Conservation (phyloP, 1,139 yeast species). For the Kazachstania sp. region DNA sequence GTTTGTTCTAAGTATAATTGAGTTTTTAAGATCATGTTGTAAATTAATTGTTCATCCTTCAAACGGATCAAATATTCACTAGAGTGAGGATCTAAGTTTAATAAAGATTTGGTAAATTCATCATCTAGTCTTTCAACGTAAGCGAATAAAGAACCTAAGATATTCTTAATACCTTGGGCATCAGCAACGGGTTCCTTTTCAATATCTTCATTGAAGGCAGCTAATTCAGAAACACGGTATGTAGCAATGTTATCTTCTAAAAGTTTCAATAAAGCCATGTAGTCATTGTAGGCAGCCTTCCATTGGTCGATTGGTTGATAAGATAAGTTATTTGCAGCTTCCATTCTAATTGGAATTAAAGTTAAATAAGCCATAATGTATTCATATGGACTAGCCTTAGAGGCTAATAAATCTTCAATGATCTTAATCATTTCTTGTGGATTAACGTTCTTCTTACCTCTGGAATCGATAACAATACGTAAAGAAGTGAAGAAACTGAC, state of each 20-base stretch:
- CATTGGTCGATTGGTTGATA: constrained; percentile 79
- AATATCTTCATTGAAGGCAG: constrained; percentile 67
- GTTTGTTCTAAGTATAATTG: constrained; percentile 76
- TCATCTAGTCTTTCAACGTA: constrained; percentile 91
- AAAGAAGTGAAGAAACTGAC: constrained; percentile 59
- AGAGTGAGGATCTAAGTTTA: constrained; percentile 89
- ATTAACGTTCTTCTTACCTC: constrained; percentile 95
- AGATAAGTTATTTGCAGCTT: constrained; percentile 56
- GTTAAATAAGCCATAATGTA: constrained; percentile 69
- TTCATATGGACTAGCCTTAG: constrained; percentile 60
- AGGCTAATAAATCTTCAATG: constrained; percentile 54
- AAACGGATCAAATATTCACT: constrained; percentile 87
- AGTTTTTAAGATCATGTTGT: constrained; percentile 69
- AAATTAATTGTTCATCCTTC: constrained; percentile 75
- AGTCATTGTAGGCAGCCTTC: constrained; percentile 61
- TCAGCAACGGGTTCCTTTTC: constrained; percentile 69
- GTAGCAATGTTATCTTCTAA: constrained; percentile 52
- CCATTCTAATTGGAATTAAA: constrained; percentile 84
- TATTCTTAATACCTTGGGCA: constrained; percentile 56
- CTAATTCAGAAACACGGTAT: constrained; percentile 73
- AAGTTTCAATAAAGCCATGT: constrained; percentile 52
- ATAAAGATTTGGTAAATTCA: constrained; percentile 82
- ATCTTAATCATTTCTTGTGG: constrained; percentile 65
- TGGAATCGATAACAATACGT: constrained; percentile 69
- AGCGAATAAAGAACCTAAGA: constrained; percentile 79